phyloP scores from a whole-genome alignment of 2,329 filamentous ascomycete species.

The Sclerotinia glacialis region DNA sequence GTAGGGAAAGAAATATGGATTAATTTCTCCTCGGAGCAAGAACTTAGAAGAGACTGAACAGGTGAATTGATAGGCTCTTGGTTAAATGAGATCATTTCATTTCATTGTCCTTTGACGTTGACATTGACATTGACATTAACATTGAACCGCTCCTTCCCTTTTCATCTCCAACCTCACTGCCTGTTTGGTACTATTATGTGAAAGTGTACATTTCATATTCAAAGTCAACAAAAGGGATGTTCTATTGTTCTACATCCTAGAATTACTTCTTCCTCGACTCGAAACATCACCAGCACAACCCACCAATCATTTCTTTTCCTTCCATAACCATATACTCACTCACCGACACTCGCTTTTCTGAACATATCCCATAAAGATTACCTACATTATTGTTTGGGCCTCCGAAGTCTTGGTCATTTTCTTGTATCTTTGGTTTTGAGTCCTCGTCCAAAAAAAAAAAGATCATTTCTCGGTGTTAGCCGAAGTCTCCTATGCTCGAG shows the following conservation, averaged over 20 bases:
- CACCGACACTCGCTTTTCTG: slow-evolving; percentile 22
- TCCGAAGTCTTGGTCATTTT: neutral
- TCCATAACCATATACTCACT: slow-evolving; percentile 4
- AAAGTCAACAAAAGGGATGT: neutral
- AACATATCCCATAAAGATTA: slow-evolving; percentile 1
- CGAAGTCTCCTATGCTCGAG: neutral
- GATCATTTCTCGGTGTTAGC: neutral
- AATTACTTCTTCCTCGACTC: slow-evolving; percentile 3
- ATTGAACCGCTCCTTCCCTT: slow-evolving; percentile 13
- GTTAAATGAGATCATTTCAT: neutral
- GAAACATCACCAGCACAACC: slow-evolving; percentile 16
- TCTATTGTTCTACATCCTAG: neutral
- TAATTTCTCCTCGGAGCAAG: neutral
- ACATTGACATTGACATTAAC: neutral
- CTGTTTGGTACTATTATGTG: slow-evolving; percentile 9
- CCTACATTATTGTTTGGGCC: neutral
- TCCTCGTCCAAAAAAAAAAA: neutral
- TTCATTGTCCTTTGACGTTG: neutral
- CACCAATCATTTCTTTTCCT: slow-evolving; percentile 20
- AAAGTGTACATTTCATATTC: slow-evolving; percentile 1
- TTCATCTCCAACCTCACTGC: slow-evolving; percentile 5
- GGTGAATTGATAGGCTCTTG: neutral
- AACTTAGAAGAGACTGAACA: too few species aligned
- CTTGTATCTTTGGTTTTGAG: neutral
- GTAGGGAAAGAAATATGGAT: neutral